These are phyloP conservation scores for Corymbia calophylla DNA, from an alignment of 441 rosid genomes.

Conservation along the genomic window DNA sequence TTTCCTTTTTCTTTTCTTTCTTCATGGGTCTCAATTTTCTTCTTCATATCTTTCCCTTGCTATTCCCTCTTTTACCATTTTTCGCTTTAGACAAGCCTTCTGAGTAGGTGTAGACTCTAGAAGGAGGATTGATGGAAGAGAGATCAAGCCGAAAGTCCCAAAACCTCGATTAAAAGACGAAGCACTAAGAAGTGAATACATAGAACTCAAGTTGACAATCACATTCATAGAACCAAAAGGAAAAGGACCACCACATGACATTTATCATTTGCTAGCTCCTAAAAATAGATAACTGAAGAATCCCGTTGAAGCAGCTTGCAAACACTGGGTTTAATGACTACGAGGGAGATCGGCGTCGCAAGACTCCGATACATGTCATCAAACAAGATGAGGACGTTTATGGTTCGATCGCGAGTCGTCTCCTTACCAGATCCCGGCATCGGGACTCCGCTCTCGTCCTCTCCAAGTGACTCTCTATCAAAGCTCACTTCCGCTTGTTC, in stretches of 20 bases:
- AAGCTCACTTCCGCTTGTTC: neutral
- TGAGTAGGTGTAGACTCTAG: no score
- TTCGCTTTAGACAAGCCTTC: neutral
- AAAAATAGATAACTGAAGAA: rapidly evolving
- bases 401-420: rapidly evolving
- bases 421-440: neutral
- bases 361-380: rapidly evolving
- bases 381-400: rapidly evolving
- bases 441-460: conserved; percentile 23
- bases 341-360: rapidly evolving
- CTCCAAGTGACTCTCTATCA: conserved; percentile 2
- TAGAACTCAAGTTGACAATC: neutral
- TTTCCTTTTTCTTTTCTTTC: no score
- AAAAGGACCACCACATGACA: rapidly evolving
- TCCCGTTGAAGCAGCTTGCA: rapidly evolving
- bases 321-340: no score
- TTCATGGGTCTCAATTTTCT: neutral
- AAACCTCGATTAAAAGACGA: rapidly evolving
- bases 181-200: rapidly evolving
- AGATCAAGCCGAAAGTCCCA: neutral
- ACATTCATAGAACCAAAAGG: neutral
- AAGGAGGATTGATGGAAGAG: no score
- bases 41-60: neutral
- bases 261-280: rapidly evolving
- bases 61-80: neutral